Evolutionary conservation across 2,329 filamentous ascomycete genomes (phyloP).

Genomic region (Diplocarpon mali): DNA sequence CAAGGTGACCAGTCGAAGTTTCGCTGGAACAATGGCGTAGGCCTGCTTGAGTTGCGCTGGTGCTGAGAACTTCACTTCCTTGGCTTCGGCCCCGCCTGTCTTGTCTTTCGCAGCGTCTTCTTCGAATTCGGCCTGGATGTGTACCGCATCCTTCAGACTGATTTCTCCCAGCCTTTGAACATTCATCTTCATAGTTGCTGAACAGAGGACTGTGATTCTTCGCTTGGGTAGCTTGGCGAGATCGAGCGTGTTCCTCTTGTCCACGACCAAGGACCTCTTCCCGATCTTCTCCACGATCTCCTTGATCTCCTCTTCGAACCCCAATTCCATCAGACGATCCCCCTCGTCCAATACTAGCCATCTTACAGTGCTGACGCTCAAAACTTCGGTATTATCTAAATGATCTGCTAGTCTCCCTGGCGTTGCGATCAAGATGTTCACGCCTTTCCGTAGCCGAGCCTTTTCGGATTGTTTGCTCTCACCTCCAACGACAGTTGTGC

Average conservation of each 20-base stretch:
- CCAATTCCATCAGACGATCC: conserved; percentile 95
- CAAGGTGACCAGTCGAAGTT: conserved; percentile 80
- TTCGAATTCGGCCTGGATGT: conserved; percentile 58
- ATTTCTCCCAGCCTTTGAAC: conserved; percentile 91
- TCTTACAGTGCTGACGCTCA: conserved; percentile 78
- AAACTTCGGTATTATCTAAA: conserved; percentile 77
- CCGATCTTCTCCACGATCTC: conserved; percentile 75
- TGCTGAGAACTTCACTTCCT: conserved; percentile 55
- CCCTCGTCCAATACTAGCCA: conserved; percentile 96
- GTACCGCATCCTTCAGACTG: conserved; percentile 83
- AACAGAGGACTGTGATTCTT: conserved; percentile 82
- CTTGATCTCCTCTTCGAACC: conserved; percentile 89
- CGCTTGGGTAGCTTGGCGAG: conserved; percentile 58
- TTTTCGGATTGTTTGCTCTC: conserved; percentile 75
- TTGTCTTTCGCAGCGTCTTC: conserved; percentile 40
- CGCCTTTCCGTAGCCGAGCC: conserved; percentile 80
- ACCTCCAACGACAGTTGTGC: conserved; percentile 66
- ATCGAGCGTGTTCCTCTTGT: conserved; percentile 44
- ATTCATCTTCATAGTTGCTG: conserved; percentile 95
- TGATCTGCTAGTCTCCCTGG: conserved; percentile 88
- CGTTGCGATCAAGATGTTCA: conserved; percentile 93
- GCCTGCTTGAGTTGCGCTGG: conserved; percentile 91
- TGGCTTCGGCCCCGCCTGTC: conserved; percentile 35
- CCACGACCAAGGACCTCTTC: conserved; percentile 46
- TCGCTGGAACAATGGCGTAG: conserved; percentile 78